phyloP scores from a whole-genome alignment of 108 stramenopile species.

The Cyclotella cryptica region DNA sequence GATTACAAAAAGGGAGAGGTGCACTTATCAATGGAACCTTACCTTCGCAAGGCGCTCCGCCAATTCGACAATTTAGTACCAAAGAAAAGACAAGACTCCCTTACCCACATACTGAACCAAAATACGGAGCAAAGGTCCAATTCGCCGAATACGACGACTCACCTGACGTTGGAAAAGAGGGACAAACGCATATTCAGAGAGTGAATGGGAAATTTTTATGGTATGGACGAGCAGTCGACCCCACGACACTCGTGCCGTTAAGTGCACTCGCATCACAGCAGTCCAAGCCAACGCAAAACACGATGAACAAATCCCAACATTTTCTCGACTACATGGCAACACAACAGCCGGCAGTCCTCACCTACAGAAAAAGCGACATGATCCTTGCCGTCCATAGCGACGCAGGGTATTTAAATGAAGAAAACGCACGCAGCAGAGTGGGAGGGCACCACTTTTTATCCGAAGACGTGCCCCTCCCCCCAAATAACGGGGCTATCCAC shows the following conservation, averaged over 20 bases:
- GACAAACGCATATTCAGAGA: conserved; percentile 43
- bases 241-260: background rate
- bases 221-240: conserved; percentile 55
- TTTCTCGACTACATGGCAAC: conserved; percentile 62
- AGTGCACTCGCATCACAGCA: conserved; percentile 27
- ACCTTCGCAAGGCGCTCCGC: conserved; percentile 47
- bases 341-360: conserved; percentile 50
- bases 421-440: conserved; percentile 31
- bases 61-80: conserved; percentile 49
- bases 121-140: conserved; percentile 58
- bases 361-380: conserved; percentile 55
- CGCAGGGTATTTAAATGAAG: conserved; percentile 12
- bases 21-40: conserved; percentile 60
- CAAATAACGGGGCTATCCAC: conserved; percentile 46
- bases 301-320: conserved; percentile 24
- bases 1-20: conserved; percentile 47
- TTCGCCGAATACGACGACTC: conserved; percentile 16
- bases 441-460: conserved; percentile 49
- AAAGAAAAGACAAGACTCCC: conserved; percentile 48
- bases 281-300: conserved; percentile 27
- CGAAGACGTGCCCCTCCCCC: conserved; percentile 12
- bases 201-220: conserved; percentile 53
- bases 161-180: conserved; percentile 19
- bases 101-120: conserved; percentile 27
- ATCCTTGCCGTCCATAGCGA: conserved; percentile 4